A percentile compares a stretch with the other conserved stretches of the same genome.
These are phyloP conservation scores for Podosphaera fusca DNA, from an alignment of 2,329 filamentous ascomycete species.

Conservation along the genomic window DNA sequence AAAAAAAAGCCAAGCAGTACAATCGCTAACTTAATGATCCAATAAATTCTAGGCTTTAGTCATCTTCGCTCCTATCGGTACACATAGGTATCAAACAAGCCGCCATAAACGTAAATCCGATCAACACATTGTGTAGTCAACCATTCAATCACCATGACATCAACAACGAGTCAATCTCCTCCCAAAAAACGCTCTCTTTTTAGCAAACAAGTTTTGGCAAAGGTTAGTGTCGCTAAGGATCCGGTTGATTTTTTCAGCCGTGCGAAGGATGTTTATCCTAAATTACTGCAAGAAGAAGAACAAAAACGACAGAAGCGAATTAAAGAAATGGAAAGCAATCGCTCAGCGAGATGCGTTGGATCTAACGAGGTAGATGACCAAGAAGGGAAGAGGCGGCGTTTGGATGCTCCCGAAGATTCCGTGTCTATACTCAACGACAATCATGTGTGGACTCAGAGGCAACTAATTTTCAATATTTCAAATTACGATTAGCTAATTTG, in stretches of 20 bases:
- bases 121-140: too few species aligned
- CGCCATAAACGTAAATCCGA: too few species aligned
- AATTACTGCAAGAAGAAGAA: constrained; percentile 21
- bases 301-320: constrained; percentile 16
- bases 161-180: constrained; percentile 1
- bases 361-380: constrained; percentile 6
- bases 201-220: constrained; percentile 28
- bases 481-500: neutral
- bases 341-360: constrained; percentile 10
- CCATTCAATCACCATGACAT: too few species aligned
- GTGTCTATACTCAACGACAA: neutral
- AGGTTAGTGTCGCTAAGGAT: constrained; percentile 16
- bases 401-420: neutral
- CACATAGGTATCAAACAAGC: too few species aligned
- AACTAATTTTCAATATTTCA: neutral
- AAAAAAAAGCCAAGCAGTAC: too few species aligned
- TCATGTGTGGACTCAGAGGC: neutral
- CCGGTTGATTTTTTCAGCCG: constrained; percentile 24
- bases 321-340: constrained; percentile 11
- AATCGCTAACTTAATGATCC: too few species aligned
- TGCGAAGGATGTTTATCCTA: constrained; percentile 22
- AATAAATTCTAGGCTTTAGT: too few species aligned
- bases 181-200: constrained; percentile 23
- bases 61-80: too few species aligned
- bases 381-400: constrained; percentile 10